A percentile compares a stretch with the other conserved stretches of the same genome.
Evolutionary conservation across 306 rosid genomes (phyloP).

Genomic region (Acmispon strigosus): DNA sequence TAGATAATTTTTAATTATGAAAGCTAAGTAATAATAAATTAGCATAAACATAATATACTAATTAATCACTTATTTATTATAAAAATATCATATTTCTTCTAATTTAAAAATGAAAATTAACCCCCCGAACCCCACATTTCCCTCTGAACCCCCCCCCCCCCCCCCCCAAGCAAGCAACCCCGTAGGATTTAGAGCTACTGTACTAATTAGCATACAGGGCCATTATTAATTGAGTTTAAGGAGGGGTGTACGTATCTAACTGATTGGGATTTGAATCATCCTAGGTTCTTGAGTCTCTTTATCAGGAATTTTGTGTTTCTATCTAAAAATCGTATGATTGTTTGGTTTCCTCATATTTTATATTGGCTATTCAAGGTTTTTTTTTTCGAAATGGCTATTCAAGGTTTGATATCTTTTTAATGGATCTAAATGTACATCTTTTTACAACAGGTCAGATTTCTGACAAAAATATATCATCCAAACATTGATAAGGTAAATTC

Average conservation of each 20-base stretch:
- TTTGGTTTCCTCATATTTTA: neutral
- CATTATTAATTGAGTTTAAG: neutral
- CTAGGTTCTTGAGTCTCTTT: neutral
- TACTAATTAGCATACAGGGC: neutral
- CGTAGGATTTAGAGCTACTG: neutral
- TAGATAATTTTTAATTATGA: too few species aligned
- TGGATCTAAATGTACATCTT: conserved; percentile 11
- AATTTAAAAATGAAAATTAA: too few species aligned
- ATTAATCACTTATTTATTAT: too few species aligned
- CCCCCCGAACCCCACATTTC: too few species aligned
- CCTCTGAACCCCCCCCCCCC: too few species aligned
- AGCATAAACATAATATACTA: too few species aligned
- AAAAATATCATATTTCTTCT: too few species aligned
- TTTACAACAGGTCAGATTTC: conserved; percentile 85
- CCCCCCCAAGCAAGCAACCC: too few species aligned
- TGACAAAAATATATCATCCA: conserved; percentile 94
- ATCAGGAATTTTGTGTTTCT: neutral
- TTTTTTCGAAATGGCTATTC: too few species aligned
- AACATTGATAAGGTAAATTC: conserved; percentile 88
- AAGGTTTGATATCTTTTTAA: neutral
- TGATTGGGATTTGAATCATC: neutral
- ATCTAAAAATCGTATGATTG: neutral
- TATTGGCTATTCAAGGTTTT: neutral
- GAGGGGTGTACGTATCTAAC: neutral
- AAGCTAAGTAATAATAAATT: too few species aligned